Evolutionary conservation across 805 yeast species (phyloP), one percentile per base, ranked within the genome.

Genomic region (Clavispora carvajalis): DNA sequence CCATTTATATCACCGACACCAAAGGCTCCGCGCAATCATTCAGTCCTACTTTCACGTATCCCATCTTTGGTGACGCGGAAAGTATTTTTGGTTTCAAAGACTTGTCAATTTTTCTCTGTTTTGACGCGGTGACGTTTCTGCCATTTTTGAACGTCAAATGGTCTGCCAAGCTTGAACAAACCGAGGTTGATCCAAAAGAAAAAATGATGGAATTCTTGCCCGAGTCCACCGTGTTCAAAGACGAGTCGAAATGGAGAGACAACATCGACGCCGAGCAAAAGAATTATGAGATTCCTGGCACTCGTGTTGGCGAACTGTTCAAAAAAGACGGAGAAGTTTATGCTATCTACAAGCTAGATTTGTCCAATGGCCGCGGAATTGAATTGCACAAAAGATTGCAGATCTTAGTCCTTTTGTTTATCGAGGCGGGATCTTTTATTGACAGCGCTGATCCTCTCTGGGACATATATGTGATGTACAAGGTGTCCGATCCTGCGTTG

Each of bases 341-440:
- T 54, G 73, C 64, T 13, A 65, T 89, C 12, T 80, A 74, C 59
- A 77, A 74, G 44, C 62, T 76, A 31, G 57, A 71, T 36, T 54
- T 79, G 37, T 52, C 57, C 10, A 71, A 68, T 34, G 55, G 54
- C 0, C 54, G 53, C 5, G 79, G 80, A 0, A 51, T 63, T 34
- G 77, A 74, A 46, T 59, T 88, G 38, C 90, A 82, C 52, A 62
- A 71, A 37, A 64, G 96, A 44, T 69, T 89, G 48, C 95, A 88
- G 51, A 79, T 90, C 2, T 77, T 93, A 51, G 85, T 86, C 12
- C 65, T 91, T 21, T 67, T 93, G 9, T 89, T 82, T 63, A 91
- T 93, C 50, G 99, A 93, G 58, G 98, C 96, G 0, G 98, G 96
- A 1, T 80, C 95, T 1, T 86, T 78, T 53, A 88, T 93, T 41